Evolutionary conservation across 2,329 filamentous ascomycete species (phyloP).

Genomic region (Cytospora leucostoma): DNA sequence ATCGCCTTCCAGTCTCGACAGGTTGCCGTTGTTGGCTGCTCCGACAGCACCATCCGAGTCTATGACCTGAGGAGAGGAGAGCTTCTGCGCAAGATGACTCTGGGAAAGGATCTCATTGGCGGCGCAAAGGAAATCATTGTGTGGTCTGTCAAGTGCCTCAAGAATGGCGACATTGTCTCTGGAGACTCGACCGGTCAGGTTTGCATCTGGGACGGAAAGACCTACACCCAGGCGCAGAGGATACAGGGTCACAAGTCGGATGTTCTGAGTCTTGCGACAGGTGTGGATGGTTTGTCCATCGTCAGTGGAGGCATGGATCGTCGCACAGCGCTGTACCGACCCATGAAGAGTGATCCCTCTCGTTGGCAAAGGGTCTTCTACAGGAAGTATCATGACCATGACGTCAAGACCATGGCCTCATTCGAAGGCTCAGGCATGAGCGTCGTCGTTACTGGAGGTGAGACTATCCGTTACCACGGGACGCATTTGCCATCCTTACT

Average conservation of each 20-base stretch:
- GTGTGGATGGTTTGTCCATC: constrained; percentile 76
- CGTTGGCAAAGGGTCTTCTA: constrained; percentile 88
- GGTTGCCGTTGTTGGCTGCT: constrained; percentile 84
- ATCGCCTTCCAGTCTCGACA: constrained; percentile 86
- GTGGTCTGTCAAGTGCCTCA: constrained; percentile 88
- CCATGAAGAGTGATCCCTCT: constrained; percentile 57
- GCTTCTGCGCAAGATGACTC: constrained; percentile 77
- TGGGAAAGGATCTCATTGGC: constrained; percentile 75
- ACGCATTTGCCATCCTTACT: constrained; percentile 32
- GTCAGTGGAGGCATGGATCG: constrained; percentile 92
- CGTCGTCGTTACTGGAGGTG: constrained; percentile 88
- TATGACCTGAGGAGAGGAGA: constrained; percentile 82
- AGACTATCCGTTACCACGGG: constrained; percentile 33
- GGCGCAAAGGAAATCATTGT: constrained; percentile 85
- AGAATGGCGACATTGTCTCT: constrained; percentile 87
- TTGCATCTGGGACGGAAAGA: constrained; percentile 90
- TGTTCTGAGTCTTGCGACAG: constrained; percentile 83
- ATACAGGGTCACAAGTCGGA: constrained; percentile 88
- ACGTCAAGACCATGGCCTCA: constrained; percentile 90
- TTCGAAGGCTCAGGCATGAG: constrained; percentile 85
- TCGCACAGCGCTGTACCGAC: constrained; percentile 79
- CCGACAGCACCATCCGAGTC: constrained; percentile 91
- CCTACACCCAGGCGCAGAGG: constrained; percentile 83
- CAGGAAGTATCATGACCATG: constrained; percentile 84
- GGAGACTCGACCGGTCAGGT: constrained; percentile 94